phyloP scores from a whole-genome alignment of 75 land plant genomes.

The Chamaecyparis obtusa region DNA sequence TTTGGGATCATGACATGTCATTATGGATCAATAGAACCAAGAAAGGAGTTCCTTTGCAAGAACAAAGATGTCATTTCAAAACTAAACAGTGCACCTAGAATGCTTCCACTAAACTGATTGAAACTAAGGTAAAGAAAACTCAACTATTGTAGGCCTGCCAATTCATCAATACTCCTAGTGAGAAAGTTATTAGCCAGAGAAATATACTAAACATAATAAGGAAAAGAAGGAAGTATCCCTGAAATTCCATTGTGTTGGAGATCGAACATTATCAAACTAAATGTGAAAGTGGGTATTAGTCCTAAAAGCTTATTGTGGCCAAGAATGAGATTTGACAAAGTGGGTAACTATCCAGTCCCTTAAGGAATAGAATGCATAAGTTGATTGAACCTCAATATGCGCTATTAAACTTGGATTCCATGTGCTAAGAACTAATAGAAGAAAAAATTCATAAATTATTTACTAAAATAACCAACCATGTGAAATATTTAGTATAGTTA shows the following conservation, averaged over 20 bases:
- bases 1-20: conserved; percentile 34
- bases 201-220: conserved; percentile 59
- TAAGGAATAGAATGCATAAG: conserved; percentile 50
- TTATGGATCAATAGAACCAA: conserved; percentile 42
- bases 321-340: conserved; percentile 52
- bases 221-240: conserved; percentile 57
- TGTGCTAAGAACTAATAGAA: too few relatives aligned
- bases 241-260: conserved; percentile 52
- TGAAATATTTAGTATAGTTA: too few relatives aligned
- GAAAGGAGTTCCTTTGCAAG: conserved; percentile 59
- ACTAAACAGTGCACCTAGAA: conserved; percentile 49
- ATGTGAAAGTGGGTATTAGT: conserved; percentile 37
- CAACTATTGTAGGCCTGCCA: conserved; percentile 32
- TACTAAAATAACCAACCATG: too few relatives aligned
- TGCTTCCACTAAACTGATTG: conserved; percentile 61
- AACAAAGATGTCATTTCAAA: conserved; percentile 48
- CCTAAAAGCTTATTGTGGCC: conserved; percentile 67
- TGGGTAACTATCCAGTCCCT: conserved; percentile 28
- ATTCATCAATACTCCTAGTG: conserved; percentile 39
- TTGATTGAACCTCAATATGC: conserved; percentile 61
- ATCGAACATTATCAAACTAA: conserved; percentile 50
- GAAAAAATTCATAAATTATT: too few relatives aligned
- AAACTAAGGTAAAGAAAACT: conserved; percentile 66
- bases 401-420: too few relatives aligned
- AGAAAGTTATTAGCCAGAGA: conserved; percentile 59